These are phyloP conservation scores for Astrephomene gubernaculifera DNA, from an alignment of 139 green algal genomes.

Conservation along the genomic window DNA sequence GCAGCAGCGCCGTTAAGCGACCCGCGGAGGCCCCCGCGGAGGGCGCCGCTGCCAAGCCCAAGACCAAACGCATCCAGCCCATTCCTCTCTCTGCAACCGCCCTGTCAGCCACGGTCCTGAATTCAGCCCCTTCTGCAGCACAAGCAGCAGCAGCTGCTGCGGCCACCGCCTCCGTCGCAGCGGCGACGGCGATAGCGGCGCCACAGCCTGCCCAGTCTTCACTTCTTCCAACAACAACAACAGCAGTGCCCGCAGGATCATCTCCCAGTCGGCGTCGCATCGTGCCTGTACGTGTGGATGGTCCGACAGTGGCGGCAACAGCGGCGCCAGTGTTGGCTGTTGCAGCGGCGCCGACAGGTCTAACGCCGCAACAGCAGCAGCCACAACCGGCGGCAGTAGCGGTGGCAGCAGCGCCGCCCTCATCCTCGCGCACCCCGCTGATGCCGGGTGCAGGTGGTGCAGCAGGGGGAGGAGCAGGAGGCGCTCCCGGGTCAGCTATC, in stretches of 20 bases:
- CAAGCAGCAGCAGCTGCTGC: too few species aligned
- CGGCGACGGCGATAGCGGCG: not conserved
- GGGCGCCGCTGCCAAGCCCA: not conserved
- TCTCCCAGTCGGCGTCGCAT: constrained; percentile 4
- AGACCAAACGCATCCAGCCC: constrained; percentile 41
- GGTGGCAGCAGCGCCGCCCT: not conserved
- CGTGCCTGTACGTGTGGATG: constrained; percentile 14
- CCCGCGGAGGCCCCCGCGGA: not conserved
- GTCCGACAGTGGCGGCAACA: not conserved
- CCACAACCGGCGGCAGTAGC: too few species aligned
- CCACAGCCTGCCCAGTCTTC: too few species aligned
- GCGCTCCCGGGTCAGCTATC: not conserved
- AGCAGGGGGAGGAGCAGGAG: not conserved
- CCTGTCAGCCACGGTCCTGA: not conserved
- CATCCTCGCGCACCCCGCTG: constrained; percentile 19
- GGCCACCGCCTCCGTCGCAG: not conserved
- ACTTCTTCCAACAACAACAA: too few species aligned
- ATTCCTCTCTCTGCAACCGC: constrained; percentile 7
- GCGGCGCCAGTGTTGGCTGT: not conserved
- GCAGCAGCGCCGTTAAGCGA: not conserved
- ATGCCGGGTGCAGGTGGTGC: not conserved
- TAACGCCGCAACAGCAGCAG: not conserved
- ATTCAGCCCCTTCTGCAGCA: not conserved
- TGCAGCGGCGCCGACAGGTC: not conserved
- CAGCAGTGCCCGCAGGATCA: too few species aligned